Evolutionary conservation across 1,139 yeast species (phyloP).

Genomic region (Suhomyces atakaporum): DNA sequence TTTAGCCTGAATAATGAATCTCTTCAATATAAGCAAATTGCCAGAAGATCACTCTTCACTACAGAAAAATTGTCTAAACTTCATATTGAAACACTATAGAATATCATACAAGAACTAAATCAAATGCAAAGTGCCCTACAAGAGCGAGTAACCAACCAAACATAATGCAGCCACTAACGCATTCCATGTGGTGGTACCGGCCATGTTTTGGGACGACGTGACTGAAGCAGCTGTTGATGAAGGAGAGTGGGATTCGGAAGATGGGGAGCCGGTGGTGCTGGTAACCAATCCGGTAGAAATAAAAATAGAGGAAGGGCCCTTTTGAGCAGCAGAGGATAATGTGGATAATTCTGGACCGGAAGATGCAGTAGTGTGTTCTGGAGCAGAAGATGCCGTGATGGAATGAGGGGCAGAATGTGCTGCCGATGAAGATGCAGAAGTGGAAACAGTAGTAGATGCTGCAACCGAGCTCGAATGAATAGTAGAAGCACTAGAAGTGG

Average conservation of each 20-base stretch:
- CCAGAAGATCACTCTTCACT: too few species aligned
- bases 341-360: too few species aligned
- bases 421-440: conserved; percentile 2
- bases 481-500: conserved; percentile 6
- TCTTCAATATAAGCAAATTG: too few species aligned
- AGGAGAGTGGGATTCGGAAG: background rate
- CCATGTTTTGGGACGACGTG: conserved; percentile 5
- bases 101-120: background rate
- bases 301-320: conserved; percentile 4
- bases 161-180: conserved; percentile 13
- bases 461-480: conserved; percentile 2
- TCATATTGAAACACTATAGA: background rate
- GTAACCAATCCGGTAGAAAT: conserved; percentile 1
- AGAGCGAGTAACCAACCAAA: conserved; percentile 12
- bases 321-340: conserved; percentile 2
- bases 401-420: background rate
- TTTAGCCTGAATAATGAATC: too few species aligned
- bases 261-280: conserved; percentile 1
- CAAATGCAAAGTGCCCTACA: conserved; percentile 4
- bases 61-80: background rate
- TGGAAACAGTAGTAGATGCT: conserved; percentile 1
- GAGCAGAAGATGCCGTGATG: background rate
- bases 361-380: background rate
- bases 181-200: conserved; percentile 5
- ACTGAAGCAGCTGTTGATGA: conserved; percentile 3